Conservation (phyloP, 768 basidiomycete species). For the Exsudoporus frostii region DNA sequence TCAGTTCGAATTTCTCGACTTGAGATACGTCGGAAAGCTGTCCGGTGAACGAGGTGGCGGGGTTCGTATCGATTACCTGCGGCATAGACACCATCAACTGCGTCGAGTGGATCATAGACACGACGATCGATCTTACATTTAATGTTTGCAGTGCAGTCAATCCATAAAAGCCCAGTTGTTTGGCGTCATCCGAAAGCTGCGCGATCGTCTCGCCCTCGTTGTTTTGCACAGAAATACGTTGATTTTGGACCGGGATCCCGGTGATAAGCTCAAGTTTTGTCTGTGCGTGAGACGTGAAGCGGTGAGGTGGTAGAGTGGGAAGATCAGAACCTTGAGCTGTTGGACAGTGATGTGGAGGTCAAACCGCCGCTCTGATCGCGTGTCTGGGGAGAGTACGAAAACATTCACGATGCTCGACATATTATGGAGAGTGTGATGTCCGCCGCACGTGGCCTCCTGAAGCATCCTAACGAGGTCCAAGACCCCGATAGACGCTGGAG, state of each 20-base stretch:
- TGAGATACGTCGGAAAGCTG: conserved; percentile 81
- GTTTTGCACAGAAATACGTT: conserved; percentile 61
- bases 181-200: conserved; percentile 61
- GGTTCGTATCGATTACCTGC: conserved; percentile 61
- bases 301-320: not conserved
- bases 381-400: conserved; percentile 83
- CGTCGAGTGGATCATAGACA: not conserved
- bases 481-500: not conserved
- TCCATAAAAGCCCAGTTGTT: conserved; percentile 72
- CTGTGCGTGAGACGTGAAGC: conserved; percentile 33
- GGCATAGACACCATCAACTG: conserved; percentile 43
- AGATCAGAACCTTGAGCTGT: conserved; percentile 70
- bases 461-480: not conserved
- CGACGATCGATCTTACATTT: conserved; percentile 49
- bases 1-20: conserved; percentile 92
- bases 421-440: not conserved
- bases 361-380: conserved; percentile 83
- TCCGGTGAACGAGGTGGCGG: conserved; percentile 71
- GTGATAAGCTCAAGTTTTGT: conserved; percentile 85
- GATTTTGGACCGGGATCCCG: conserved; percentile 78
- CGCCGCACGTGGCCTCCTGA: too few species aligned
- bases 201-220: conserved; percentile 52
- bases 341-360: conserved; percentile 71
- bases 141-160: conserved; percentile 75
- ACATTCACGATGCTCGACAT: conserved; percentile 58